phyloP scores from a whole-genome alignment of 225 moss, liverwort and hornwort genomes.

The Sphagnum tenellum region DNA sequence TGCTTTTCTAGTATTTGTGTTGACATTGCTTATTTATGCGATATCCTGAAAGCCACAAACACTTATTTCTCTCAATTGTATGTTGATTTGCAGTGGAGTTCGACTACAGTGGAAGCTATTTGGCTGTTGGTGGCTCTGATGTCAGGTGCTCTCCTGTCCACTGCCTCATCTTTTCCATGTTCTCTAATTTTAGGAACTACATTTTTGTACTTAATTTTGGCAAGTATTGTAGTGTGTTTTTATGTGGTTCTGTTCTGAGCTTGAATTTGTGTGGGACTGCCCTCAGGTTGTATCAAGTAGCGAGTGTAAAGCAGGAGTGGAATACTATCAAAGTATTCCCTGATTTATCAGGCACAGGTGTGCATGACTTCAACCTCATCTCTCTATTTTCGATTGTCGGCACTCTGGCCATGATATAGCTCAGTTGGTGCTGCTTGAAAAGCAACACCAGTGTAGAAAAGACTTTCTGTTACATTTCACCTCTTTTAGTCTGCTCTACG shows the following conservation, averaged over 20 bases:
- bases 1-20: too few relatives aligned
- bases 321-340: conserved; percentile 90
- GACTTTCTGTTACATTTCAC: background rate
- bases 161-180: too few relatives aligned
- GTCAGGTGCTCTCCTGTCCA: conserved; percentile 44
- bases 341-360: conserved; percentile 96
- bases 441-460: too few relatives aligned
- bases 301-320: conserved; percentile 98
- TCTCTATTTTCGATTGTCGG: too few relatives aligned
- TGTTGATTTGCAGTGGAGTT: conserved; percentile 75
- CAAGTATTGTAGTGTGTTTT: too few relatives aligned
- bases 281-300: conserved; percentile 86
- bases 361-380: background rate
- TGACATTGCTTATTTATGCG: too few relatives aligned
- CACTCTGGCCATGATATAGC: too few relatives aligned
- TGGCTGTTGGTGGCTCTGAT: conserved; percentile 93
- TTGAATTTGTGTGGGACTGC: background rate
- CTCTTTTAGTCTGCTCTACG: background rate
- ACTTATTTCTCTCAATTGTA: background rate
- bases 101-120: conserved; percentile 95
- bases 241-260: background rate
- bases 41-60: too few relatives aligned
- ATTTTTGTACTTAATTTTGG: too few relatives aligned
- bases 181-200: too few relatives aligned
- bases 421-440: too few relatives aligned